Evolutionary conservation across 2,329 filamentous ascomycete species (phyloP), one percentile per base, ranked within the genome.

Genomic region (Monosporascus sp.): DNA sequence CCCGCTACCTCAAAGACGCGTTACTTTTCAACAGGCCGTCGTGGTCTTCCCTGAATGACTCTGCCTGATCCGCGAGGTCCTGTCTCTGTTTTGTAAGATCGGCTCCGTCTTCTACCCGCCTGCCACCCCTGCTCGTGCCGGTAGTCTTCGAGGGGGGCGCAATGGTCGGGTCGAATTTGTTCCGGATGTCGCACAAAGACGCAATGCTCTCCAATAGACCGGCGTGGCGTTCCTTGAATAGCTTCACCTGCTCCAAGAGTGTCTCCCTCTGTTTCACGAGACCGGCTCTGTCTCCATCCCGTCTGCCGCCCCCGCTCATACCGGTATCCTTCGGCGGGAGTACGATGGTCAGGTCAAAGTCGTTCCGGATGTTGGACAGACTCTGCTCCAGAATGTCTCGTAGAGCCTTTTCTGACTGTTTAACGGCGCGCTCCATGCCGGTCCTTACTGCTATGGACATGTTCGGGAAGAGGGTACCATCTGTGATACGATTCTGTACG

Each of bases 1-100:
- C 7, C 66, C 64, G 56, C 77, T 77, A 50, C 11, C 14, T 35
- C 11, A 14, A 35, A 35, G 31, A 4, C 27, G 8, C 27, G 40
- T 19, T 2, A 20, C 40, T 9, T 41, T 19, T 20, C n/a, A n/a
- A 20, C 40, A 22, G 7, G 20, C 1, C n/a, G 0, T 2, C n/a
- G n/a, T 41, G n/a, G 8, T 27, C 1, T 27, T 41, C 40, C n/a
- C 22, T 14, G 11, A 41, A 22, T 5, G 40, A 22, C n/a, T 41
- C 5, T 7, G 7, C 19, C n/a, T 41, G 40, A 41, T n/a, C 19
- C 6, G 14, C 16, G 1, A 22, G 17, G 19, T 41, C 40, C 27
- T 11, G 2, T 27, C 27, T 11, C 8, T 27, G 27, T 11, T 27
- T 1, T 11, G 27, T 11, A 11, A 27, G 27, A 27, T 3, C 27